These are phyloP conservation scores for Rhizoclosmatium sp. DNA, from an alignment of 192 early-diverging fungal genomes.

Conservation along the genomic window DNA sequence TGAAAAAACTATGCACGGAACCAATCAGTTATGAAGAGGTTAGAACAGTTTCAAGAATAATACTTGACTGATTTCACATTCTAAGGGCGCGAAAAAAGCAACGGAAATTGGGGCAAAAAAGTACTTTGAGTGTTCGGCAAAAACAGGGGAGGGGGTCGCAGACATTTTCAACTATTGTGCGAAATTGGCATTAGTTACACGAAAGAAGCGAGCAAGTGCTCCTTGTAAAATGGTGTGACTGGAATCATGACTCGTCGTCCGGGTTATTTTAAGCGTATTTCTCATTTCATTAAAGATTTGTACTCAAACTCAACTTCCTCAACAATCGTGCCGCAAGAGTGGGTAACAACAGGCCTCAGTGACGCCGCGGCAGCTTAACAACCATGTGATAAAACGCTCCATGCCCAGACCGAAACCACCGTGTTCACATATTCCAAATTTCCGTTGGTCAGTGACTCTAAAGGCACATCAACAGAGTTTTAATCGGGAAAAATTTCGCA, in stretches of 20 bases:
- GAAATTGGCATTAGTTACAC: conserved; percentile 54
- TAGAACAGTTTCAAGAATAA: no score
- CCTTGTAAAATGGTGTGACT: conserved; percentile 23
- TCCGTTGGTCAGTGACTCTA: conserved; percentile 93
- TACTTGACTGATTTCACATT: background rate
- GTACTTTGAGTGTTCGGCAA: conserved; percentile 86
- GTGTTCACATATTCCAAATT: conserved; percentile 95
- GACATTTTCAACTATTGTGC: conserved; percentile 74
- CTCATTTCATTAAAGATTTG: no score
- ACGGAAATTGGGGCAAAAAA: conserved; percentile 75
- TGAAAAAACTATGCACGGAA: conserved; percentile 21
- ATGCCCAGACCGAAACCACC: conserved; percentile 98
- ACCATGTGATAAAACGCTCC: conserved; percentile 97
- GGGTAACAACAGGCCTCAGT: conserved; percentile 91
- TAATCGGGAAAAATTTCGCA: conserved; percentile 31
- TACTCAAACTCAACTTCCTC: no score
- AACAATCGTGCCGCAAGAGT: conserved; percentile 62
- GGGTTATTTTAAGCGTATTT: no score
- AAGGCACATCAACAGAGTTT: conserved; percentile 5
- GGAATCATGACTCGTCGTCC: background rate
- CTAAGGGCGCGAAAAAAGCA: conserved; percentile 73
- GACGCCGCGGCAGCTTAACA: conserved; percentile 89
- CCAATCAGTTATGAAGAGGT: conserved; percentile 40
- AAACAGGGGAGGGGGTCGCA: conserved; percentile 72
- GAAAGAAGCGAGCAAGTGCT: conserved; percentile 17